A percentile compares a stretch with the other conserved stretches of the same genome.
phyloP scores from a whole-genome alignment of 129 eudicot species.

The Pittosporum tobira region DNA sequence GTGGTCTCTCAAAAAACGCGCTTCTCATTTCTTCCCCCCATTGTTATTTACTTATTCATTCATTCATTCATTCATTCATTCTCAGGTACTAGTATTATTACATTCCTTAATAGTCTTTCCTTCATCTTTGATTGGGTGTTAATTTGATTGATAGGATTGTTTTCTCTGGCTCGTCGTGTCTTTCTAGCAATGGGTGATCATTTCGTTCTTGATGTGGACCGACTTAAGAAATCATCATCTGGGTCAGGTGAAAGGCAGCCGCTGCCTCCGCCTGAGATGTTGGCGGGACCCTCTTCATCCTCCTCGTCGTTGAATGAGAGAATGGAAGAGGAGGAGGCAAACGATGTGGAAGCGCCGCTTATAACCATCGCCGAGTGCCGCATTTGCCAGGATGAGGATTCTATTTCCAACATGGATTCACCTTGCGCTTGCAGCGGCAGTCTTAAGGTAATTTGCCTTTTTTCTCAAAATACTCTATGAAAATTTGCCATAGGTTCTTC shows the following conservation, averaged over 20 bases:
- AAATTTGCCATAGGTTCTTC: too few species aligned
- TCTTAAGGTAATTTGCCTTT: constrained; percentile 58
- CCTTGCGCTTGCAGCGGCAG: constrained; percentile 95
- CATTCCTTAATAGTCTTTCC: too few species aligned
- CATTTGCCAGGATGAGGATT: constrained; percentile 96
- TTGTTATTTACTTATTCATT: constrained; percentile 4
- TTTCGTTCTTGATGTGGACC: constrained; percentile 45
- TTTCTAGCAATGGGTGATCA: constrained; percentile 45
- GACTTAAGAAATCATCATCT: constrained; percentile 26
- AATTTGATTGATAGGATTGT: not conserved
- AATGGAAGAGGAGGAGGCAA: constrained; percentile 30
- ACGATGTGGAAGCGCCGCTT: constrained; percentile 70
- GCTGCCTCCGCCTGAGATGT: not conserved
- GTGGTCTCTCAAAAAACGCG: constrained; percentile 14
- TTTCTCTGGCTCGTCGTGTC: not conserved
- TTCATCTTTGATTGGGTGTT: not conserved
- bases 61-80: not conserved
- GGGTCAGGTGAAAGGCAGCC: constrained; percentile 2
- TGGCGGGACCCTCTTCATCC: constrained; percentile 36
- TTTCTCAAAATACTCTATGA: too few species aligned
- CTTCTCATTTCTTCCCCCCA: constrained; percentile 4
- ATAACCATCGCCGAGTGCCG: constrained; percentile 75
- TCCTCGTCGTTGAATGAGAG: constrained; percentile 17
- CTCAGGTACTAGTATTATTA: not conserved
- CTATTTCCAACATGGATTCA: constrained; percentile 45